These are phyloP conservation scores for Raddia distichophylla DNA, from an alignment of 176 grass and related monocot genomes.

Conservation along the genomic window DNA sequence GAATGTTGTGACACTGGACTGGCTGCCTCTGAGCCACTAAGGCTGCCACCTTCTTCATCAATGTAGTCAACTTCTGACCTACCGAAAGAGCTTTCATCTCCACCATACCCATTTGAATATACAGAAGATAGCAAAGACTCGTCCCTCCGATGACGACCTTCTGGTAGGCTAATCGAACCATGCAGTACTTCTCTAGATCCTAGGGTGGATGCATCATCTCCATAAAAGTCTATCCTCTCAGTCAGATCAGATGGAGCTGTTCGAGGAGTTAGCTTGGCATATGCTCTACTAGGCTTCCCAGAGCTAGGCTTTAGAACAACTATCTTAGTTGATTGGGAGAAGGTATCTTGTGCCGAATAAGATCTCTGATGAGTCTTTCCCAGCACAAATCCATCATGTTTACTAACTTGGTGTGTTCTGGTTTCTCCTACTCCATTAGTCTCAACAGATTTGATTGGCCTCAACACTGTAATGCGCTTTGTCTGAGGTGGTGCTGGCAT, in stretches of 20 bases:
- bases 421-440: slow-evolving; percentile 46
- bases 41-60: slow-evolving; percentile 61
- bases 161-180: slow-evolving; percentile 31
- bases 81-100: slow-evolving; percentile 87
- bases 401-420: slow-evolving; percentile 36
- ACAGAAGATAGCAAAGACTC: slow-evolving; percentile 90
- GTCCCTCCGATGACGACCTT: slow-evolving; percentile 57
- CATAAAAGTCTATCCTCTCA: slow-evolving; percentile 23
- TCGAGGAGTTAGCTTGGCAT: slow-evolving; percentile 39
- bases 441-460: slow-evolving; percentile 72
- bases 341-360: slow-evolving; percentile 57
- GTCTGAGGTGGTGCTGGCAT: slow-evolving; percentile 56
- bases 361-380: slow-evolving; percentile 51
- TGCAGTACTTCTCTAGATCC: slow-evolving; percentile 24
- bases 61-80: slow-evolving; percentile 81
- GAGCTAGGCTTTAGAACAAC: slow-evolving; percentile 88
- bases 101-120: slow-evolving; percentile 89
- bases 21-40: slow-evolving; percentile 62
- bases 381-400: slow-evolving; percentile 41
- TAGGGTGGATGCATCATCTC: slow-evolving; percentile 44
- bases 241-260: slow-evolving; percentile 34
- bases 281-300: slow-evolving; percentile 52
- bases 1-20: slow-evolving; percentile 72
- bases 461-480: slow-evolving; percentile 86
- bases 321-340: slow-evolving; percentile 78